phyloP scores from a whole-genome alignment of 257 asterid species.

The Agastache rugosa region DNA sequence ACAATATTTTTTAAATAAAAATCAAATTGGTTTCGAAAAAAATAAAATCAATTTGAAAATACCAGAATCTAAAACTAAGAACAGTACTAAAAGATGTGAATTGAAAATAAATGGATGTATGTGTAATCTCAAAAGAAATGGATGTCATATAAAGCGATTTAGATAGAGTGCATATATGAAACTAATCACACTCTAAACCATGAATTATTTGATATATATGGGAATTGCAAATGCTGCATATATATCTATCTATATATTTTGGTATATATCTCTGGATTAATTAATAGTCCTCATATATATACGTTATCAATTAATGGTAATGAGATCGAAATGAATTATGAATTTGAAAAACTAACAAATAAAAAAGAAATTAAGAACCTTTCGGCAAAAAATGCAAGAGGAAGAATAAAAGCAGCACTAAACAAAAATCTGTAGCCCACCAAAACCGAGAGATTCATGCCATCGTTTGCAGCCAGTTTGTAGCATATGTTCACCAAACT shows the following conservation, averaged over 20 bases:
- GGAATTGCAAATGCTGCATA: background rate
- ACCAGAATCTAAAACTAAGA: too few relatives aligned
- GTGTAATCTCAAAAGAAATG: background rate
- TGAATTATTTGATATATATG: background rate
- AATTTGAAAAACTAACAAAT: too few relatives aligned
- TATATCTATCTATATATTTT: too few relatives aligned
- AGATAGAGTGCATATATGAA: too few relatives aligned
- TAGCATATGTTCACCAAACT: slow-evolving; percentile 20
- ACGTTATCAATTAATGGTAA: background rate
- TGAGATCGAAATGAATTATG: background rate
- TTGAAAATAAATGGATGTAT: background rate
- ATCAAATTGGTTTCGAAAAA: too few relatives aligned
- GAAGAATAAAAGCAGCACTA: slow-evolving; percentile 18
- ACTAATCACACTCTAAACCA: too few relatives aligned
- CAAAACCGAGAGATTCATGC: slow-evolving; percentile 27
- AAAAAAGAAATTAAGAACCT: background rate
- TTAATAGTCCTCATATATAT: too few relatives aligned
- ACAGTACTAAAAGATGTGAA: too few relatives aligned
- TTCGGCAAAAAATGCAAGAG: slow-evolving; percentile 1
- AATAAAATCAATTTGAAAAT: too few relatives aligned
- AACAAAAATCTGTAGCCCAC: slow-evolving; percentile 22
- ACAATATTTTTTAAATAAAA: too few relatives aligned
- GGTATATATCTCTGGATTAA: too few relatives aligned
- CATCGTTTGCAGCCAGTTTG: slow-evolving; percentile 27
- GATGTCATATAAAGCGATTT: too few relatives aligned